Evolutionary conservation across 2,329 filamentous ascomycete species (phyloP), one percentile per base, ranked within the genome.

Genomic region (Hansfordia pulvinata): DNA sequence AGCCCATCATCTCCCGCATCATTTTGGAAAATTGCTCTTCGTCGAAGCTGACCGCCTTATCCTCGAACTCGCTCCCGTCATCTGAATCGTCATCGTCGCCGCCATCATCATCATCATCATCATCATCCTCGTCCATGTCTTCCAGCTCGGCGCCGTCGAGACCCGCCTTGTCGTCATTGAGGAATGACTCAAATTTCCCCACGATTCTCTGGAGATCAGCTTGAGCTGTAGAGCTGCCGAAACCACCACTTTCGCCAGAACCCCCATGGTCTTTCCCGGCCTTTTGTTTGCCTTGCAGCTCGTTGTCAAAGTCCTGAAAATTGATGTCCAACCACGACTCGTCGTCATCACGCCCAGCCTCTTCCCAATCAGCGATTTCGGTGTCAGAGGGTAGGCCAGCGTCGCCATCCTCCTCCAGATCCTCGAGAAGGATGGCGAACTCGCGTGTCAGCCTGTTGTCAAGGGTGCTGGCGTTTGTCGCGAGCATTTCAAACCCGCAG

Each of bases 271-370:
- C n/a, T 29, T 32, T 16, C 22, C 30, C n/a, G 28, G 28, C 18
- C 30, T 32, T 19, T 30, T 58, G 36, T 56, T 54, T 59, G 0
- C 67, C 64, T 17, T 67, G 60, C 2, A 98, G 56, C 46, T 94
- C 85, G 16, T 67, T 64, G 42, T 94, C 86, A 30, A 98, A 84
- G 35, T 94, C 85, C 11, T 78, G 68, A 38, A 84, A 94, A 44
- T 86, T 76, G 30, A 98, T 92, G 40, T 96, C 76, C 36, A 98
- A 62, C 90, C 90, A 98, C 13, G 69, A 65, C 41, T 96, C 90
- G 39, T 85, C 73, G 33, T 96, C 88, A 26, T 88, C 70, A n/a
- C 58, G 63, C 17, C 59, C 53, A 3, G 46, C 44, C 17, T 62
- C 52, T 19, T 64, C 59, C 88, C 90, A 96, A 2, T 47, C 40